Conservation (phyloP, 306 rosid genomes). For the Sechiopsis laciniata region DNA sequence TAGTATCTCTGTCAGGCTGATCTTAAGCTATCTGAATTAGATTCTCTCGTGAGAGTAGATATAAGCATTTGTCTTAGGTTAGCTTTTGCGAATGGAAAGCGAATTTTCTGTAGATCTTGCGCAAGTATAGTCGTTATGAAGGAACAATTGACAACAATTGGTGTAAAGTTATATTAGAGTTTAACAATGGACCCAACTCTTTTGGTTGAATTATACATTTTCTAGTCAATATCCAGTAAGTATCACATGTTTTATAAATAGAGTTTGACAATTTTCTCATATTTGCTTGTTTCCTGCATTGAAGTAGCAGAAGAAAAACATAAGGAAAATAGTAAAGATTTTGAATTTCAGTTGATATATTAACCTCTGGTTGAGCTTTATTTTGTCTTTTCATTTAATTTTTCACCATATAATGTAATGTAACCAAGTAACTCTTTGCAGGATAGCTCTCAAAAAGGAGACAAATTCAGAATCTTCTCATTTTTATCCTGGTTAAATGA, state of each 20-base stretch:
- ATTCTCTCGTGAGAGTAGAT: neutral
- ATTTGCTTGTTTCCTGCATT: neutral
- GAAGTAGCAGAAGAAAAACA: conserved; percentile 6
- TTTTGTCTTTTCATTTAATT: neutral
- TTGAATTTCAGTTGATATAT: conserved; percentile 12
- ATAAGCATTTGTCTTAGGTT: neutral
- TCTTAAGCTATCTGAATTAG: too few relatives aligned
- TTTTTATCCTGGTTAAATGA: conserved; percentile 8
- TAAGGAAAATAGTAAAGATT: conserved; percentile 6
- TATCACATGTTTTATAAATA: conserved; percentile 5
- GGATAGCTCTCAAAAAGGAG: neutral
- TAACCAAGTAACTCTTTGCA: too few relatives aligned
- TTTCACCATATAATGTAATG: neutral
- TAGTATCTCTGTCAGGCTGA: neutral
- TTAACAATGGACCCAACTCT: neutral
- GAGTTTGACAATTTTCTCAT: neutral
- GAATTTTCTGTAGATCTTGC: too few relatives aligned
- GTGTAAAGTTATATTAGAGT: neutral
- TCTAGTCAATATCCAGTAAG: neutral
- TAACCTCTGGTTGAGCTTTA: neutral
- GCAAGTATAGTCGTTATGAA: neutral
- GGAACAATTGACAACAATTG: neutral
- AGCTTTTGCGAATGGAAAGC: too few relatives aligned
- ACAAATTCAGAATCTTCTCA: neutral
- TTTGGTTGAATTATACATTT: neutral